Evolutionary conservation across 495 filamentous ascomycete genomes (phyloP).

Genomic region (Penicillium turbatum): DNA sequence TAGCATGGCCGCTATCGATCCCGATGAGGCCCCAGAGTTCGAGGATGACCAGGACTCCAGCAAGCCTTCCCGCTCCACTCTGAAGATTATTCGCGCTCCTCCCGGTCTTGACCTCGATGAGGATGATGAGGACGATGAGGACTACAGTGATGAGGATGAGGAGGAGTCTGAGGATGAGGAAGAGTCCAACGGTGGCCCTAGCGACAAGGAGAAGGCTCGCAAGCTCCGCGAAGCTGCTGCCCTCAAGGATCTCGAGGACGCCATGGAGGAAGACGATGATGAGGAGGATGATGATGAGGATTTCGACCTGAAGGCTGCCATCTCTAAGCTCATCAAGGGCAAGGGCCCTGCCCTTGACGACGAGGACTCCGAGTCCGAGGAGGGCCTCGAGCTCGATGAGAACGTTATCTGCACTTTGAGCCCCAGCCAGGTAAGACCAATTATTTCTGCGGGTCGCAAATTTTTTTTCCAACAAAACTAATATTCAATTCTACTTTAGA

Average conservation of each 20-base stretch:
- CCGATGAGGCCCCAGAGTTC: constrained; percentile 65
- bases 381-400: constrained; percentile 72
- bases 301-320: constrained; percentile 57
- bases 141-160: constrained; percentile 55
- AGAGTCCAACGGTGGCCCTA: constrained; percentile 81
- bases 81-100: constrained; percentile 78
- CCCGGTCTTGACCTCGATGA: constrained; percentile 48
- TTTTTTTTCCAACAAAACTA: constrained; percentile 4
- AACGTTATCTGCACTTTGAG: constrained; percentile 92
- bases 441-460: background rate
- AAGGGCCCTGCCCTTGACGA: constrained; percentile 72
- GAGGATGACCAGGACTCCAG: constrained; percentile 58
- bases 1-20: constrained; percentile 98
- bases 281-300: constrained; percentile 57
- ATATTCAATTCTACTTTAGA: constrained; percentile 45
- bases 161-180: constrained; percentile 63
- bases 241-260: constrained; percentile 61
- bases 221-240: constrained; percentile 67
- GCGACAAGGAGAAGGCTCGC: constrained; percentile 82
- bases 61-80: constrained; percentile 67
- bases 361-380: constrained; percentile 57
- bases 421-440: constrained; percentile 63
- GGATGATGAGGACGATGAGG: constrained; percentile 56
- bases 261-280: constrained; percentile 58
- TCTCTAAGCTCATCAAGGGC: constrained; percentile 66